These are phyloP conservation scores for Salix udensis DNA, from an alignment of 345 rosid genomes.

Conservation along the genomic window DNA sequence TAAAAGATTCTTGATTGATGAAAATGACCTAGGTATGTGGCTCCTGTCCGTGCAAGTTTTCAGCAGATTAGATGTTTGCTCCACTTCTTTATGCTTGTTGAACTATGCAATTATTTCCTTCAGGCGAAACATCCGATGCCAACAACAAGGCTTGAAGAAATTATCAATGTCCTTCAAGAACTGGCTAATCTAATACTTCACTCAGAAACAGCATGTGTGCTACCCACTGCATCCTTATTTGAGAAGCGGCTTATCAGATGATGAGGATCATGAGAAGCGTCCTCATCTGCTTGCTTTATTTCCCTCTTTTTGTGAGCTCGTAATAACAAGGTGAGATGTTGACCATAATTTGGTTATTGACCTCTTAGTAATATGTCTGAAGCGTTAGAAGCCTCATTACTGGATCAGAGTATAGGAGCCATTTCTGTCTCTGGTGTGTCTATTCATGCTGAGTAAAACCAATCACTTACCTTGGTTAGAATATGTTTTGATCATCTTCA, in stretches of 20 bases:
- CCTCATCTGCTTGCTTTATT: slow-evolving; percentile 81
- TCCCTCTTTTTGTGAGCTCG: slow-evolving; percentile 81
- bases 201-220: slow-evolving; percentile 58
- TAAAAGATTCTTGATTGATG: slow-evolving; percentile 65
- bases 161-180: slow-evolving; percentile 56
- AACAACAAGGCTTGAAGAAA: slow-evolving; percentile 76
- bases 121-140: slow-evolving; percentile 77
- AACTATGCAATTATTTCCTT: slow-evolving; percentile 8
- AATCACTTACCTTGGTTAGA: not conserved
- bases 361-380: no score
- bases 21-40: slow-evolving; percentile 57
- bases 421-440: not conserved
- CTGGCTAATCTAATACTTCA: slow-evolving; percentile 57
- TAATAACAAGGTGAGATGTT: slow-evolving; percentile 64
- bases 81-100: not conserved
- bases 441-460: not conserved
- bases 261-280: slow-evolving; percentile 33
- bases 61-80: not conserved
- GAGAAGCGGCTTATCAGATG: slow-evolving; percentile 41
- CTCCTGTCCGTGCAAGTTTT: slow-evolving; percentile 1
- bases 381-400: not conserved
- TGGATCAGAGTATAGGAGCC: not conserved
- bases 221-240: slow-evolving; percentile 58
- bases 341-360: not conserved
- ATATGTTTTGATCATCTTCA: not conserved